Evolutionary conservation across 345 rosid genomes (phyloP).

Genomic region (Aurinia saxatilis): DNA sequence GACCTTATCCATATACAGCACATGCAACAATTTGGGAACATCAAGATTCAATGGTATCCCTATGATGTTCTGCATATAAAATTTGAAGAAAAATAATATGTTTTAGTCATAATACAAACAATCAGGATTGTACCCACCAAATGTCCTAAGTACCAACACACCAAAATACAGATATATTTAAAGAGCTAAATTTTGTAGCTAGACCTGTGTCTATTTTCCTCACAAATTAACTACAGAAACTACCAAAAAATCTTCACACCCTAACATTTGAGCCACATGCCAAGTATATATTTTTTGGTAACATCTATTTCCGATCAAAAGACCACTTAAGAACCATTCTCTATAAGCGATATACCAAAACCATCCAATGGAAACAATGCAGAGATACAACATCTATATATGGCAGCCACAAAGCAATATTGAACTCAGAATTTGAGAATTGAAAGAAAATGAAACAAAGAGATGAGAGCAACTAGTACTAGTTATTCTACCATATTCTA

Average conservation of each 20-base stretch:
- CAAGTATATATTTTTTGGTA: background rate
- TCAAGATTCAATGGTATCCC: constrained; percentile 70
- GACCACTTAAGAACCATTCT: background rate
- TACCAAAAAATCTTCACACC: background rate
- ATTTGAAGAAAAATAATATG: background rate
- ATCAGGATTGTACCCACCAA: background rate
- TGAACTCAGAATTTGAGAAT: constrained; percentile 4
- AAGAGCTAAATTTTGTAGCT: background rate
- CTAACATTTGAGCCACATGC: background rate
- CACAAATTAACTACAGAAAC: background rate
- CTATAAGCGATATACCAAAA: background rate
- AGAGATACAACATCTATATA: background rate
- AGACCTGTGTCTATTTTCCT: background rate
- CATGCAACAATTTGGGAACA: constrained; percentile 65
- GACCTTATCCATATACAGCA: constrained; percentile 67
- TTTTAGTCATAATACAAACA: background rate
- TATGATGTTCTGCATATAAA: constrained; percentile 65
- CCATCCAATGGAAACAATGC: background rate
- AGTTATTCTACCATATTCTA: background rate
- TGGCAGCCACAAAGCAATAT: constrained; percentile 1
- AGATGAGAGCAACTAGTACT: background rate
- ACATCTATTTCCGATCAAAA: background rate
- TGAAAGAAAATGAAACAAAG: constrained; percentile 2
- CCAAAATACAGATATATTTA: constrained; percentile 3
- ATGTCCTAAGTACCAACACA: background rate